A percentile compares a stretch with the other conserved stretches of the same genome.
These are phyloP conservation scores for Serendipita vermifera DNA, from an alignment of 768 basidiomycete species.

Conservation along the genomic window DNA sequence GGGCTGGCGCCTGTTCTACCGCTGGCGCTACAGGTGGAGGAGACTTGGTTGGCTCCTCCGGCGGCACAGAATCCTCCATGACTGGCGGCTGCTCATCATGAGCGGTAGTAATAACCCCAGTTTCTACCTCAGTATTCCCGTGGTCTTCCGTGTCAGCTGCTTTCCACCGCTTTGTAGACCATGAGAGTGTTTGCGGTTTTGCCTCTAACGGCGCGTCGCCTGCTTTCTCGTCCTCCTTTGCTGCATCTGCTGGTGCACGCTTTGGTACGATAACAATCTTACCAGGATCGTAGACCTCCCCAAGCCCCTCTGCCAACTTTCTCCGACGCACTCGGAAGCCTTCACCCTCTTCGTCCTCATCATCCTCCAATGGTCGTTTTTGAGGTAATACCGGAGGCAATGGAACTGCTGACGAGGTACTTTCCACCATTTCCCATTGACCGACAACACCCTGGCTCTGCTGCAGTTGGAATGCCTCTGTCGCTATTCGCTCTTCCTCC, in stretches of 20 bases:
- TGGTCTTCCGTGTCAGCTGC: neutral
- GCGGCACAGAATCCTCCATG: too few species aligned
- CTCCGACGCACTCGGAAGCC: conserved; percentile 57
- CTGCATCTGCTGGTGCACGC: conserved; percentile 39
- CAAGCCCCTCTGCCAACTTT: conserved; percentile 44
- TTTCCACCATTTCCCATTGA: conserved; percentile 31
- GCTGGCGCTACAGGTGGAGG: too few species aligned
- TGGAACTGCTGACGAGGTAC: conserved; percentile 21
- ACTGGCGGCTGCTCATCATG: too few species aligned
- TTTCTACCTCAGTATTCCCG: too few species aligned
- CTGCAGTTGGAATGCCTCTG: conserved; percentile 39
- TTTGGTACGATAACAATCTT: conserved; percentile 45
- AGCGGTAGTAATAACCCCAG: too few species aligned
- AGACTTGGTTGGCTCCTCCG: too few species aligned
- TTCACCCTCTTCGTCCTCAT: conserved; percentile 16
- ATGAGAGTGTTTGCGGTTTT: neutral
- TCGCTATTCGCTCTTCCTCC: conserved; percentile 53
- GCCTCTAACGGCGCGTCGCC: neutral
- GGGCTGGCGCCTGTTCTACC: neutral
- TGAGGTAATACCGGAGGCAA: conserved; percentile 14
- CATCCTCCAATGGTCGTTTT: conserved; percentile 12
- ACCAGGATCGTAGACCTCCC: conserved; percentile 73
- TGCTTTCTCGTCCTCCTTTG: conserved; percentile 21
- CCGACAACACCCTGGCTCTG: conserved; percentile 8
- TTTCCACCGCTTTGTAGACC: conserved; percentile 6